Evolutionary conservation across 208 protist species (phyloP), one percentile per base, ranked within the genome.

Genomic region (Leishmania turanica): DNA sequence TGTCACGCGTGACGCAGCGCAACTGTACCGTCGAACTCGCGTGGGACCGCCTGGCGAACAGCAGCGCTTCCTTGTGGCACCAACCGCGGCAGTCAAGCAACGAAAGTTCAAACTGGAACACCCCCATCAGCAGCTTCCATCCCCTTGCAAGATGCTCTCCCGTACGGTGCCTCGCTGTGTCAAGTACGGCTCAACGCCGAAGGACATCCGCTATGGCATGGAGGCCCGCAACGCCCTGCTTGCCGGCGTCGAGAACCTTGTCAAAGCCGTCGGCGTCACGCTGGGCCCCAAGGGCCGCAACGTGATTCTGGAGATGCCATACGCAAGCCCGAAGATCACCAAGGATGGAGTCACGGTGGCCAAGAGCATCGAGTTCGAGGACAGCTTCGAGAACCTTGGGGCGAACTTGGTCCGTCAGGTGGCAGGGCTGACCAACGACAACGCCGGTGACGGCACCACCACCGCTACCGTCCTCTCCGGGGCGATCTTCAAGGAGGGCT

Each of bases 341-440:
- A 99, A 99, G 93, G 99, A 99, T 81, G 99, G 99, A 89, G 99
- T 99, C 27, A 99, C 99, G 37, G 99, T 99, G 3, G 99, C 99
- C 42, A 99, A 99, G 93, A 87, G 94, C 71, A 99, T 99, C 84
- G 99, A 99, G 86, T 99, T 99, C 85, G 91, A 97, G 81, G 96
- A 99, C 91, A 97, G 93, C 78, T 99, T 97, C 79, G 93, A 99
- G 85, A 99, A 99, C 91, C 85, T 99, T 62, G 99, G 99, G 71
- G 99, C 99, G 1, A 98, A 98, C 84, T 89, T 99, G 54, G 96
- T 99, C 54, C 95, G 97, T 34, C 90, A 98, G 78, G 98, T 99
- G 24, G 98, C 99, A 7, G 98, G 91, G 51, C 97, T 99, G 75
- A 99, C 99, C 66, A 99, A 99, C 93, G 99, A 99, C 84, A 91